Conservation (phyloP, 352 stramenopile genomes). For the Thraustochytrium sp. region DNA sequence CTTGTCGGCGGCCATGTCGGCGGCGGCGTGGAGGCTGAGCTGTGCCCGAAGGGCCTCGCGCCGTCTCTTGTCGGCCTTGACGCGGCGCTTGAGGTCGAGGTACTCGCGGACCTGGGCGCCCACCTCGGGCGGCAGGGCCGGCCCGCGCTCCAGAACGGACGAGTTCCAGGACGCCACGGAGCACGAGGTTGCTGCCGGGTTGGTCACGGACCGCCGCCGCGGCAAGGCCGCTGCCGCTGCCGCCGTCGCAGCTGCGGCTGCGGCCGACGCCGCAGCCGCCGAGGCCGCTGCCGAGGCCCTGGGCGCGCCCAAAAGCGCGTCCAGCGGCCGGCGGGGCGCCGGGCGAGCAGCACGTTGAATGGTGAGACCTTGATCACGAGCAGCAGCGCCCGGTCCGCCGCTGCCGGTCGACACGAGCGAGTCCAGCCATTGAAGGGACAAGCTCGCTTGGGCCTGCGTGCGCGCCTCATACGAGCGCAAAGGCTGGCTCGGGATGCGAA, state of each 20-base stretch:
- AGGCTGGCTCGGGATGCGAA: too few relatives aligned
- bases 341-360: too few relatives aligned
- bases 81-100: not conserved
- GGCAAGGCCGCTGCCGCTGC: not conserved
- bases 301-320: not conserved
- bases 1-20: not conserved
- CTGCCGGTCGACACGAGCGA: not conserved
- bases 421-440: not conserved
- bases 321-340: not conserved
- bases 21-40: not conserved
- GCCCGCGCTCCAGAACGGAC: too few relatives aligned
- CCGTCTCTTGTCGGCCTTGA: not conserved
- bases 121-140: not conserved
- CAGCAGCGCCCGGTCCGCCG: too few relatives aligned
- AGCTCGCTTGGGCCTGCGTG: not conserved
- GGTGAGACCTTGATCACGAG: too few relatives aligned
- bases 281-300: not conserved
- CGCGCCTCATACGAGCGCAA: conserved; percentile 8
- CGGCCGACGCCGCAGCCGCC: not conserved
- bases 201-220: too few relatives aligned
- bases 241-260: not conserved
- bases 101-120: not conserved
- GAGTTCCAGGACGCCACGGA: too few relatives aligned
- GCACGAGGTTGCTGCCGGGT: too few relatives aligned
- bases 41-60: not conserved